Base-by-base conservation (phyloP, 345 rosid genomes). In the Abelmoschus esculentus region DNA sequence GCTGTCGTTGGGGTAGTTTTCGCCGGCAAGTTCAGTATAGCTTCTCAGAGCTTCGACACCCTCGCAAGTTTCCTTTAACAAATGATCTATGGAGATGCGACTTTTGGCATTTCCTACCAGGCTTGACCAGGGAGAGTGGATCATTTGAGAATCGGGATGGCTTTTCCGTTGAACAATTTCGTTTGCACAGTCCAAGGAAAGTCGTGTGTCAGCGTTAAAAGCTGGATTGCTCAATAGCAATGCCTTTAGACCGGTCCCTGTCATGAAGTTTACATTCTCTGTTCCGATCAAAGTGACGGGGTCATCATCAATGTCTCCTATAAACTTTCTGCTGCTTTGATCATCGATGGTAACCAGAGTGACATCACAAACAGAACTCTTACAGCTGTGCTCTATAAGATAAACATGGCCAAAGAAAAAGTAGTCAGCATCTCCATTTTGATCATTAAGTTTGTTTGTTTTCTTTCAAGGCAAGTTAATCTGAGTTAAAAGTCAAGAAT, bases 181-280 rank as follows among this genome's bases (percentile, higher is more conserved):
- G 47, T 81, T 83, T 46, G 96, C 90, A 31, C 81, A 86, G 71
- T 88, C 96, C 64, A 86, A 62, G 52, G 72, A 80, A 72, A 86
- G 86, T 80, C 61, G 83, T 66, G 66, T 71, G 22, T 75, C 72
- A 13, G 76, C 72, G 34, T 57, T 22, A 0, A 22, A 22, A 22
- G 26, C 76, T 8, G 73, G 77, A 69, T 78, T 79, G 74, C 49
- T 83, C 67, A 80, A 79, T 42, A 91, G 79, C 71, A 95, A 77
- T 36, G 78, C 77, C 69, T 76, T 80, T 62, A 77, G 73, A 12
- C 59, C 22, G 71, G 66, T 68, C 76, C 78, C 70, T 18, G 53
- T 67, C 68, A 55, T 66, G 70, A 42, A 73, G 76, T 66, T 66
- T 63, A 46, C 71, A 31, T 6, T 28, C n/a, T 79, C 77, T 73